Conservation (phyloP, 768 basidiomycete genomes). For the Amanita pallidorosea region DNA sequence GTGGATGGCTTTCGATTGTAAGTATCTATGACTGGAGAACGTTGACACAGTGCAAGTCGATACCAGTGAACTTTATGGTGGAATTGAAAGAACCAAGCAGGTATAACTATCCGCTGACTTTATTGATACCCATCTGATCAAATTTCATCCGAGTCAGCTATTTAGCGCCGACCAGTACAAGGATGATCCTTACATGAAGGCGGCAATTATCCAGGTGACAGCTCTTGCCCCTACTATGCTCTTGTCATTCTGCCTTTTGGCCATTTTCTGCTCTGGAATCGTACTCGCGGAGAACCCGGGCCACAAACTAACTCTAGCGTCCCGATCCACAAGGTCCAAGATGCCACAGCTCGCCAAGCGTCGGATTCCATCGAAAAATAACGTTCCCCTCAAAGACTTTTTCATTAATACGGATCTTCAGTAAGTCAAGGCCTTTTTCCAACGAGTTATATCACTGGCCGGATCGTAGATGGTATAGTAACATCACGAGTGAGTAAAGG, state of each 20-base stretch:
- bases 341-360: constrained; percentile 13
- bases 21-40: too few relatives aligned
- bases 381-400: constrained; percentile 38
- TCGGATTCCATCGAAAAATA: constrained; percentile 26
- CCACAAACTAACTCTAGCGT: constrained; percentile 21
- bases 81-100: too few relatives aligned
- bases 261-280: background rate
- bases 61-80: too few relatives aligned
- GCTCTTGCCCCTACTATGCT: background rate
- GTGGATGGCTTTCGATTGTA: too few relatives aligned
- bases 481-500: constrained; percentile 28
- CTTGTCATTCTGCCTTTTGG: background rate
- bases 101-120: too few relatives aligned
- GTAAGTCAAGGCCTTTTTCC: constrained; percentile 17
- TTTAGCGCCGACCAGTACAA: too few relatives aligned
- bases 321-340: constrained; percentile 14
- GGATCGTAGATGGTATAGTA: constrained; percentile 37
- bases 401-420: constrained; percentile 48
- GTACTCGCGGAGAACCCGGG: constrained; percentile 11
- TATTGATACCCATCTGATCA: too few relatives aligned
- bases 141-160: too few relatives aligned
- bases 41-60: too few relatives aligned
- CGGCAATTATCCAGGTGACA: background rate
- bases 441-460: background rate
- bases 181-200: too few relatives aligned